These are phyloP conservation scores for Pseudocercospora fuligena DNA, from an alignment of 2,329 filamentous ascomycete species.

Conservation along the genomic window DNA sequence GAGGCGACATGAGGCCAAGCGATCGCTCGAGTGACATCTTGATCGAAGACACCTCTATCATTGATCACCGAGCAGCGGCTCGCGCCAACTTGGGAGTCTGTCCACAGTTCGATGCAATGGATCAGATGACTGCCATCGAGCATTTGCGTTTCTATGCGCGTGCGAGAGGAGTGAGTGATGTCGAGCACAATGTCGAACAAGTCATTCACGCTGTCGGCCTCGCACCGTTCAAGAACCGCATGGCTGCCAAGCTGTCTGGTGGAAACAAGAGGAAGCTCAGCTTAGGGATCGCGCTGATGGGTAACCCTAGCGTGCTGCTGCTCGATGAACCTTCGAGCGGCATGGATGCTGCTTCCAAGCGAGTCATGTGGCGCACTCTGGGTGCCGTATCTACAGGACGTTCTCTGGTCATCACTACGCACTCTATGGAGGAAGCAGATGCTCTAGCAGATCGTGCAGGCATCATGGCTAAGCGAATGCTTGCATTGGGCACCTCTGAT, in stretches of 20 bases:
- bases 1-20: conserved; percentile 81
- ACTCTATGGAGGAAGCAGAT: conserved; percentile 95
- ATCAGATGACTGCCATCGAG: conserved; percentile 86
- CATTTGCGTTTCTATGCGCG: conserved; percentile 88
- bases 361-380: conserved; percentile 90
- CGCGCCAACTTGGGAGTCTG: conserved; percentile 85
- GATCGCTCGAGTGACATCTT: conserved; percentile 75
- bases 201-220: conserved; percentile 84
- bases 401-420: conserved; percentile 86
- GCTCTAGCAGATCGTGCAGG: conserved; percentile 82
- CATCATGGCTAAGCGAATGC: conserved; percentile 84
- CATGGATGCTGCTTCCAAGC: conserved; percentile 87
- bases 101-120: conserved; percentile 76
- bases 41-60: conserved; percentile 77
- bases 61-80: conserved; percentile 71
- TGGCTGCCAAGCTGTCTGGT: conserved; percentile 80
- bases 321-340: conserved; percentile 89
- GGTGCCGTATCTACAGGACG: conserved; percentile 74
- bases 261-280: conserved; percentile 94
- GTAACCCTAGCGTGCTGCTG: conserved; percentile 83
- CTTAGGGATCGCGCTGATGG: conserved; percentile 88
- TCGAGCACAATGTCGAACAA: conserved; percentile 76
- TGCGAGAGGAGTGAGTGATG: conserved; percentile 75
- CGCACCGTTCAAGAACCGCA: conserved; percentile 69
- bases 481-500: conserved; percentile 79